Percentiles rank a stretch among this genome's conserved stretches.
These are phyloP conservation scores for Posidonia oceanica DNA, from an alignment of 116 monocot species.

Conservation along the genomic window DNA sequence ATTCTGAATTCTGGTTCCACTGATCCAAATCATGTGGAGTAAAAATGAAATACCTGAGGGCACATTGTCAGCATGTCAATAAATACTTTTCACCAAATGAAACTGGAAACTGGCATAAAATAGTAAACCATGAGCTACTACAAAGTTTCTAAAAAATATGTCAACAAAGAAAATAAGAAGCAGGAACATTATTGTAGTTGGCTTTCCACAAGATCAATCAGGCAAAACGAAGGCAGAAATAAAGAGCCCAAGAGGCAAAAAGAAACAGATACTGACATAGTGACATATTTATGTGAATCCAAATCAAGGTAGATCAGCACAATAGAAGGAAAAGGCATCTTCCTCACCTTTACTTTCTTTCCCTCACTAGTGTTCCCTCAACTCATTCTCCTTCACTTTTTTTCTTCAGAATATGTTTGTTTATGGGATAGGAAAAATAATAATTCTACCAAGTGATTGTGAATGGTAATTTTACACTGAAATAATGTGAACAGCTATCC, in stretches of 20 bases:
- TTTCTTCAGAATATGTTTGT: no score
- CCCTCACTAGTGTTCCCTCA: no score
- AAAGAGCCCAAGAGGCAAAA: not conserved
- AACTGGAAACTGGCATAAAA: no score
- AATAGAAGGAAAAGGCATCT: no score
- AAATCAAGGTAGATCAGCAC: no score
- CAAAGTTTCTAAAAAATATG: not conserved
- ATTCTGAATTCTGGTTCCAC: conserved; percentile 89
- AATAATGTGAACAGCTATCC: no score
- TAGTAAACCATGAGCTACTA: no score
- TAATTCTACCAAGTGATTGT: no score
- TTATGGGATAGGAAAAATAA: no score
- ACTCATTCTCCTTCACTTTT: no score
- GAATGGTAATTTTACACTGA: no score
- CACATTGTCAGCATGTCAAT: not conserved
- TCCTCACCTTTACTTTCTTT: no score
- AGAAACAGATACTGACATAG: not conserved
- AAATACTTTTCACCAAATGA: not conserved
- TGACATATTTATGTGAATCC: not conserved
- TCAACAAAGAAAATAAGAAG: not conserved
- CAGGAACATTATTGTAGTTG: not conserved
- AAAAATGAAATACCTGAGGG: conserved; percentile 69
- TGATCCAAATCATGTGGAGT: conserved; percentile 76
- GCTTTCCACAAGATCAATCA: not conserved
- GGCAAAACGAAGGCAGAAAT: conserved; percentile 1